Evolutionary conservation across 768 basidiomycete genomes (phyloP).

Genomic region (Podaxis sp.): DNA sequence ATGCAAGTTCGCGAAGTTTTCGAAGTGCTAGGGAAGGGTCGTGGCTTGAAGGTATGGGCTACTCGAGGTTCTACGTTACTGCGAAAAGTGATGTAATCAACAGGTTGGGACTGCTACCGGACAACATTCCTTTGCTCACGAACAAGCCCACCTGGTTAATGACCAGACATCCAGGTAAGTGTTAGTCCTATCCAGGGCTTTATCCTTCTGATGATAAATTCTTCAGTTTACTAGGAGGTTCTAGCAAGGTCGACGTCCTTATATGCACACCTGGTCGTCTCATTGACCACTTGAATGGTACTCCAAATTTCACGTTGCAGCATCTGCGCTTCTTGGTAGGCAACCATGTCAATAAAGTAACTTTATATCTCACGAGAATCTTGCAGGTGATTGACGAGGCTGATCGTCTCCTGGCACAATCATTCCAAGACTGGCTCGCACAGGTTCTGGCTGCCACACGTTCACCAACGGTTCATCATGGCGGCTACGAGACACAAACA

Average conservation of each 20-base stretch:
- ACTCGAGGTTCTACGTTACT: background rate
- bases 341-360: conserved; percentile 8
- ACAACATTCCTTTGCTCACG: conserved; percentile 91
- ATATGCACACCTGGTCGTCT: conserved; percentile 95
- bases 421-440: conserved; percentile 94
- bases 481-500: background rate
- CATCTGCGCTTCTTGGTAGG: conserved; percentile 92
- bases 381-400: conserved; percentile 94
- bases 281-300: conserved; percentile 90
- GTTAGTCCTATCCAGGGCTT: background rate
- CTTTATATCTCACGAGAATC: background rate
- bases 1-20: conserved; percentile 91
- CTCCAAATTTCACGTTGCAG: conserved; percentile 88
- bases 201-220: background rate
- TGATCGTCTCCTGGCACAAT: conserved; percentile 91
- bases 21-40: conserved; percentile 80
- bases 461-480: conserved; percentile 21
- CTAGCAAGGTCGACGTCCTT: conserved; percentile 89
- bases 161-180: conserved; percentile 55
- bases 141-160: conserved; percentile 78
- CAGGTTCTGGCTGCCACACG: conserved; percentile 78
- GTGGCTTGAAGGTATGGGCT: conserved; percentile 72
- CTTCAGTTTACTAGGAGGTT: conserved; percentile 74
- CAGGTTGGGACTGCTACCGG: conserved; percentile 85
- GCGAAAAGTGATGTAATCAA: conserved; percentile 7